Percentiles rank a stretch among this genome's conserved stretches.
Evolutionary conservation across 202 grass and related monocot genomes (phyloP).

Genomic region (Brachypodium distachyon): DNA sequence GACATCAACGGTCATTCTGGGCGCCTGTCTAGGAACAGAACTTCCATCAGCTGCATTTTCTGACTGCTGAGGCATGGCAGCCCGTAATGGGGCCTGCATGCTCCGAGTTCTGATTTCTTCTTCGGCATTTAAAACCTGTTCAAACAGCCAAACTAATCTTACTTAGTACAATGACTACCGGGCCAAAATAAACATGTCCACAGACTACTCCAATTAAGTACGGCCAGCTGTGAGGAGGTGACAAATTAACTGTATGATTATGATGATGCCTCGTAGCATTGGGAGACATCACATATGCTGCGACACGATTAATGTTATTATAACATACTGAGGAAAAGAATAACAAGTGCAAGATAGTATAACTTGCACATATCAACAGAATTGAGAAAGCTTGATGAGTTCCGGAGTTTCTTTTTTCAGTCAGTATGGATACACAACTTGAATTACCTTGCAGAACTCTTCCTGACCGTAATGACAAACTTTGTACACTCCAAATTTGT

Average conservation of each 20-base stretch:
- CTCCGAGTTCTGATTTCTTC: slow-evolving; percentile 79
- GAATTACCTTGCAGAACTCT: background rate
- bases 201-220: background rate
- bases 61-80: slow-evolving; percentile 36
- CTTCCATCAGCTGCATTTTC: slow-evolving; percentile 52
- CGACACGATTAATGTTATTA: background rate
- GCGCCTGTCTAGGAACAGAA: slow-evolving; percentile 37
- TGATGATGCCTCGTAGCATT: background rate
- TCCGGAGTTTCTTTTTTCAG: background rate
- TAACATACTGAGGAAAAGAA: background rate
- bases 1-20: slow-evolving; percentile 69
- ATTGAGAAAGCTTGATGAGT: background rate
- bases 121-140: slow-evolving; percentile 86
- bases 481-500: background rate
- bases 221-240: background rate
- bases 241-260: background rate
- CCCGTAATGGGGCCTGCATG: slow-evolving; percentile 28
- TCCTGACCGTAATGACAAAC: background rate
- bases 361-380: background rate
- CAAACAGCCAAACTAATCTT: slow-evolving; percentile 6
- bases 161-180: background rate
- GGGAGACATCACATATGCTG: background rate
- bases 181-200: background rate
- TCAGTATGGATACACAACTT: background rate
- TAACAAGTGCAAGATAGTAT: background rate